Evolutionary conservation across 2,329 filamentous ascomycete genomes (phyloP), one percentile per base, ranked within the genome.

Genomic region (Magnaporthiopsis poae): DNA sequence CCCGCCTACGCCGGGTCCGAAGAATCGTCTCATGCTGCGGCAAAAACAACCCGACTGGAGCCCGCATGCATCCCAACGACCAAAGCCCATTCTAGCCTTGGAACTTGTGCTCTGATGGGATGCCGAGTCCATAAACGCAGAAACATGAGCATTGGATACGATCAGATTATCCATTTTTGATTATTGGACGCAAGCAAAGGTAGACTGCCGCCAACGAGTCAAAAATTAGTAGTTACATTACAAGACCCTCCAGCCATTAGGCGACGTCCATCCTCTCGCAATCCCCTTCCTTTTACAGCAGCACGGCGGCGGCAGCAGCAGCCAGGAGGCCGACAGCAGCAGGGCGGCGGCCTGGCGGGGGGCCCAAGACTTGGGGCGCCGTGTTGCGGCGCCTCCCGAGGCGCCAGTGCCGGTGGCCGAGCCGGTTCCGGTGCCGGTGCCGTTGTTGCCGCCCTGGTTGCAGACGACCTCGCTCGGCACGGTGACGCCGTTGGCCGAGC

Each of bases 401-500:
- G 65, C 33, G 7, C 35, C 35, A 29, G 67, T 25, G 60, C 63
- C 65, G 63, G 67, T 67, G 12, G 67, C 31, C 59, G 69, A 63
- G 60, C 61, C 65, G 31, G 64, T n/a, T 15, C 65, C 66, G n/a
- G 69, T 25, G 46, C 63, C 18, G 0, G 66, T 3, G 56, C 39
- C 25, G 31, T 61, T 25, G 25, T 27, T 31, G 15, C 56, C 59
- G 62, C 18, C 21, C 27, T 60, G 61, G 35, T 29, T 52, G 71
- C 76, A 77, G 56, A 33, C 29, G 61, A 76, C 75, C 66, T 70
- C 68, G 61, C 70, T 72, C n/a, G 76, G 75, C 25, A 78, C 75
- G 65, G 68, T 71, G 65, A 77, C 74, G 68, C 73, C 73, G 66
- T 73, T 64, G 66, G 69, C 74, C 18, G 63, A 66, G 72, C 76